A percentile compares a stretch with the other conserved stretches of the same genome.
Evolutionary conservation across 1,284 basidiomycete genomes (phyloP).

Genomic region (Microbotryum scabiosae): DNA sequence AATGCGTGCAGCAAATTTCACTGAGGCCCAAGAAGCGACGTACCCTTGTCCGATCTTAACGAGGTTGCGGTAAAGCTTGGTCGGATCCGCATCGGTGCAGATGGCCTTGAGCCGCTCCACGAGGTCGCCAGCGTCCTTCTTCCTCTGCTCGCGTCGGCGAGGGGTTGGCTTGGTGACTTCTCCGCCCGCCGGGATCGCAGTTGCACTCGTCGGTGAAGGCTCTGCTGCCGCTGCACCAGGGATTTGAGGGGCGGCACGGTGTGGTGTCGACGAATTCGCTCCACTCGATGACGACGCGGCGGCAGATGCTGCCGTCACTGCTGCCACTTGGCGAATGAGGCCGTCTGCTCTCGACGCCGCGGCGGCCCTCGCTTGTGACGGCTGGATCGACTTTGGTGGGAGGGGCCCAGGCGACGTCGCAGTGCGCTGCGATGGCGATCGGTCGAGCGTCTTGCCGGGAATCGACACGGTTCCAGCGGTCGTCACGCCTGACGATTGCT

Average conservation of each 20-base stretch:
- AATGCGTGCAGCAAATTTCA: conserved; percentile 3
- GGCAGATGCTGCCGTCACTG: conserved; percentile 31
- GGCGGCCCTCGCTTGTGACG: conserved; percentile 49
- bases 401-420: conserved; percentile 32
- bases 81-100: conserved; percentile 96
- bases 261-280: conserved; percentile 17
- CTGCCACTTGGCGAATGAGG: conserved; percentile 34
- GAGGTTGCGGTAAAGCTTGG: conserved; percentile 79
- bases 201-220: background rate
- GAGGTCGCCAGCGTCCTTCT: conserved; percentile 59
- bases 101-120: conserved; percentile 84
- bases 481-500: background rate
- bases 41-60: conserved; percentile 97
- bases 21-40: conserved; percentile 36
- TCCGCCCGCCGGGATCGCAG: background rate
- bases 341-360: background rate
- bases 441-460: conserved; percentile 34
- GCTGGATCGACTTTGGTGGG: conserved; percentile 49
- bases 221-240: background rate
- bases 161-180: conserved; percentile 13
- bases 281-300: conserved; percentile 11
- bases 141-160: conserved; percentile 22
- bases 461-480: background rate
- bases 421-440: conserved; percentile 41
- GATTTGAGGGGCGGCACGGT: conserved; percentile 7